Evolutionary conservation across 371 early-diverging fungal genomes (phyloP).

Genomic region (Mucor lusitanicus): DNA sequence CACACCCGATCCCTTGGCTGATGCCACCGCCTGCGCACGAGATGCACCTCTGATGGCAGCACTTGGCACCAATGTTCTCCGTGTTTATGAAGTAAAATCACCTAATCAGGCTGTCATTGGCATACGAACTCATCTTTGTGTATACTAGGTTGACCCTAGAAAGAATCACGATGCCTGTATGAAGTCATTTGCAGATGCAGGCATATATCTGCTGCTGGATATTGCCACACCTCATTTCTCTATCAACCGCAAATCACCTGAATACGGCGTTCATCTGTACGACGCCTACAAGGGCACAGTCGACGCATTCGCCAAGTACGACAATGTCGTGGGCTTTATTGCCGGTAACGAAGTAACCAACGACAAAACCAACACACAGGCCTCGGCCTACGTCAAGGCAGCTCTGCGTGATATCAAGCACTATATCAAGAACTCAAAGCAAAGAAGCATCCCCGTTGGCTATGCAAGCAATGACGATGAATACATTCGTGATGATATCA

Average conservation of each 20-base stretch:
- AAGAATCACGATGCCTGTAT: constrained; percentile 76
- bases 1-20: constrained; percentile 65
- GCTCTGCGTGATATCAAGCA: constrained; percentile 72
- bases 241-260: constrained; percentile 69
- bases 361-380: constrained; percentile 63
- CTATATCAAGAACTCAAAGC: constrained; percentile 49
- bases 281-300: constrained; percentile 61
- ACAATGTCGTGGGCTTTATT: constrained; percentile 73
- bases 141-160: constrained; percentile 55
- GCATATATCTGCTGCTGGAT: constrained; percentile 76
- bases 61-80: constrained; percentile 74
- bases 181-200: constrained; percentile 66
- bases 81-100: constrained; percentile 68
- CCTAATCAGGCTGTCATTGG: not conserved
- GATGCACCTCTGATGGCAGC: constrained; percentile 70
- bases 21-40: constrained; percentile 61
- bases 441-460: constrained; percentile 71
- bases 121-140: not conserved
- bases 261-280: constrained; percentile 61
- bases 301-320: constrained; percentile 67
- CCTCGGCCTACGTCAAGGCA: constrained; percentile 77
- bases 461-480: constrained; percentile 83
- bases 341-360: constrained; percentile 85
- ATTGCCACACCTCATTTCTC: constrained; percentile 65
- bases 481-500: constrained; percentile 65